A percentile compares a stretch with the other conserved stretches of the same genome.
Evolutionary conservation across 2,329 filamentous ascomycete genomes (phyloP).

Genomic region (Parafenestella ontariensis): DNA sequence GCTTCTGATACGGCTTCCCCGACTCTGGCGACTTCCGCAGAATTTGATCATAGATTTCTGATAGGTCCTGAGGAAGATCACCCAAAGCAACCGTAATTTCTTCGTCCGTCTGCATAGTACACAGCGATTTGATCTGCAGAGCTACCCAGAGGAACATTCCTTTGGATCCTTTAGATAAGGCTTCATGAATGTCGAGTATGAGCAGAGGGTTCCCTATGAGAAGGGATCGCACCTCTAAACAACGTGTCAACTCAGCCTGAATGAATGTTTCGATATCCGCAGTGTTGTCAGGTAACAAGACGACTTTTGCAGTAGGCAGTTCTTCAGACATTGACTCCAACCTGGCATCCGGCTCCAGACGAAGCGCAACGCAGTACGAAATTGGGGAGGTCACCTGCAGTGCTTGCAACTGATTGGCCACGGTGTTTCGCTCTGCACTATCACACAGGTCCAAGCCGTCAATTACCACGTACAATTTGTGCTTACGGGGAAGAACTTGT

Average conservation of each 20-base stretch:
- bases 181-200: slow-evolving; percentile 35
- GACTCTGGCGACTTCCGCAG: slow-evolving; percentile 19
- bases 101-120: slow-evolving; percentile 46
- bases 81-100: slow-evolving; percentile 39
- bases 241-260: slow-evolving; percentile 31
- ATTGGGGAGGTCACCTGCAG: slow-evolving; percentile 30
- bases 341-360: slow-evolving; percentile 23
- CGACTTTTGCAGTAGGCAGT: slow-evolving; percentile 7
- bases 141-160: slow-evolving; percentile 40
- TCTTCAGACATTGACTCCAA: slow-evolving; percentile 5
- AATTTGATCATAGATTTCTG: slow-evolving; percentile 20
- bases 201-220: slow-evolving; percentile 33
- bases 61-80: slow-evolving; percentile 25
- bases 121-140: slow-evolving; percentile 35
- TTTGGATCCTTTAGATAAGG: slow-evolving; percentile 25
- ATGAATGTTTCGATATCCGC: slow-evolving; percentile 33
- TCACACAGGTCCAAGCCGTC: slow-evolving; percentile 47
- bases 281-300: slow-evolving; percentile 29
- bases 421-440: slow-evolving; percentile 12
- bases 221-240: slow-evolving; percentile 22
- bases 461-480: slow-evolving; percentile 40
- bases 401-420: slow-evolving; percentile 21
- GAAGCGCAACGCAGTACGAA: slow-evolving; percentile 28
- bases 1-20: slow-evolving; percentile 4
- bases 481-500: slow-evolving; percentile 17